Evolutionary conservation across 768 basidiomycete genomes (phyloP).

Genomic region (Leccinum olivaceopallidum): DNA sequence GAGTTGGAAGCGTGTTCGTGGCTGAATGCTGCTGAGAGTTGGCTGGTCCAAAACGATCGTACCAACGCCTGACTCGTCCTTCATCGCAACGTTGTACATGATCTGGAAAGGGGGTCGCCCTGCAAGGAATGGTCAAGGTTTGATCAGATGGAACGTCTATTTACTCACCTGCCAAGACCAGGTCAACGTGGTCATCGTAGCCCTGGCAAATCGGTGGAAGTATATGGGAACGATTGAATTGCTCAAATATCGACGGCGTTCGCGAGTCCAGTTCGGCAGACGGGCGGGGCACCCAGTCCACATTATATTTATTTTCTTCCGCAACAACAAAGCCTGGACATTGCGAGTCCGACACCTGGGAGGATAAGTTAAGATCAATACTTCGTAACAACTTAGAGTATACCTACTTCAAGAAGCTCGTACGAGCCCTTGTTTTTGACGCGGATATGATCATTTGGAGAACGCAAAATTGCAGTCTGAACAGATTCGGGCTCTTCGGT

Average conservation of each 20-base stretch:
- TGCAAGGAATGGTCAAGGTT: constrained; percentile 26
- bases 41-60: constrained; percentile 74
- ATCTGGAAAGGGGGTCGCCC: constrained; percentile 94
- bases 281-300: constrained; percentile 82
- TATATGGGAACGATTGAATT: constrained; percentile 72
- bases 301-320: constrained; percentile 62
- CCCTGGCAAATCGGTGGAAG: constrained; percentile 82
- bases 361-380: background rate
- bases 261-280: constrained; percentile 64
- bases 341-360: constrained; percentile 76
- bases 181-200: constrained; percentile 75
- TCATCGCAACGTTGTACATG: constrained; percentile 81
- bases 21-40: constrained; percentile 82
- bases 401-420: constrained; percentile 63
- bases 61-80: constrained; percentile 65
- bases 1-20: constrained; percentile 76
- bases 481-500: constrained; percentile 43
- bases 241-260: constrained; percentile 55
- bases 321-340: constrained; percentile 74
- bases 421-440: constrained; percentile 80
- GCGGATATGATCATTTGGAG: constrained; percentile 69
- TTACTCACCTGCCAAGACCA: constrained; percentile 71
- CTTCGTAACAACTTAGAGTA: constrained; percentile 5
- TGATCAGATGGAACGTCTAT: background rate
- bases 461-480: constrained; percentile 44